Base-by-base conservation (phyloP, 2,329 filamentous ascomycete genomes). In the Fusarium sp. region DNA sequence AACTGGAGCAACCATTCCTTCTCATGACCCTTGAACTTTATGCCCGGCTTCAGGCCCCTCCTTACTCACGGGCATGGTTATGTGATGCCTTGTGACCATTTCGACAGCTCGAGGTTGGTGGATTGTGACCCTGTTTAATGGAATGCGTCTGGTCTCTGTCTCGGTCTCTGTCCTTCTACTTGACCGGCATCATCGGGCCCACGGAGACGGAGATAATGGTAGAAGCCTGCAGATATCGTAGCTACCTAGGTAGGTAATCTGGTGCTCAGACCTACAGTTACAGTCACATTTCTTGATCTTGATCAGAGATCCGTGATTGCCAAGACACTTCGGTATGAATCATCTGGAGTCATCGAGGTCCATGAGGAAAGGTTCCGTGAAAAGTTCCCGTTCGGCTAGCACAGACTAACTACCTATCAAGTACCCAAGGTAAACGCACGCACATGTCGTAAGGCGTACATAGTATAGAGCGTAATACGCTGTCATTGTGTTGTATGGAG, bases 151-250 rank as follows among this genome's bases (percentile, higher is more conserved):
- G 32, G 32, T 32, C 34, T 26, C 45, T 48, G 26, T 22, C 26
- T 47, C n/a, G 12, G 38, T 32, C 34, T 26, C 45, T 48, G 26
- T 28, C 26, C 28, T 26, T 28, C 26, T 52, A 22, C 34, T 41
- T 51, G 44, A 20, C 26, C 71, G 58, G 71, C 42, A 42, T 58
- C 58, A 61, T 68, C 71, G 72, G 71, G 55, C 12, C 11, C 20
- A 55, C 20, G 51, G 11, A n/a, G 56, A 65, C 72, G 67, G 71
- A 60, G 48, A 71, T 60, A 60, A 52, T 42, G 15, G 17, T 30
- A 34, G 2, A 41, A 24, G 24, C 24, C 39, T 50, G 44, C 24
- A 45, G 50, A 41, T 28, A 24, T 38, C 15, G 30, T 30, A 30
- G 30, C 30, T 28, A 28, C 26, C 26, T 30, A 30, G 30, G 30